phyloP scores from a whole-genome alignment of 148 eudicot genomes.

The Persicaria maculosa region DNA sequence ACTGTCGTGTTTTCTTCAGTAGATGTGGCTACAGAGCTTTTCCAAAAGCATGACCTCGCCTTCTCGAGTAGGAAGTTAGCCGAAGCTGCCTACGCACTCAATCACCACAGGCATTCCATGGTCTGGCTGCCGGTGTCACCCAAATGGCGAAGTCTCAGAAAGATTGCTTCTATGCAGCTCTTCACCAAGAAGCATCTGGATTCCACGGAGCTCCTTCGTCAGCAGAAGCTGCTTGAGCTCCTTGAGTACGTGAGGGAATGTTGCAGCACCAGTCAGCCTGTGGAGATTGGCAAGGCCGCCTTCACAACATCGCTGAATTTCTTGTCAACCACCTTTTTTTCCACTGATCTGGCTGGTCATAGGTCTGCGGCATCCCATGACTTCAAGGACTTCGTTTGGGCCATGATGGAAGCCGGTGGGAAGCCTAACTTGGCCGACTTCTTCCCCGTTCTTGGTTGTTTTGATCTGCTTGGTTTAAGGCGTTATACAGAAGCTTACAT shows the following conservation, averaged over 20 bases:
- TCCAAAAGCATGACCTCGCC: conserved; percentile 41
- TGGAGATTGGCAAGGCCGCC: conserved; percentile 13
- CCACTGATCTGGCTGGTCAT: conserved; percentile 11
- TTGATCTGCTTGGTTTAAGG: conserved; percentile 13
- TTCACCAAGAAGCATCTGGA: conserved; percentile 6
- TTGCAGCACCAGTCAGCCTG: conserved; percentile 2
- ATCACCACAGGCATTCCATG: conserved; percentile 29
- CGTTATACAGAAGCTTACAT: background rate
- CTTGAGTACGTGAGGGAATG: conserved; percentile 2
- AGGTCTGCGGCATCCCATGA: background rate
- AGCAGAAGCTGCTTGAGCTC: conserved; percentile 8
- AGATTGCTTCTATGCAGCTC: background rate
- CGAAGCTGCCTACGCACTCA: conserved; percentile 25
- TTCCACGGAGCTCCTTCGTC: background rate
- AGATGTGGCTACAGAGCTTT: conserved; percentile 36
- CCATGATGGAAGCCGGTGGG: conserved; percentile 11
- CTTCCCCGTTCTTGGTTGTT: background rate
- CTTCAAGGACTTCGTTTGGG: conserved; percentile 14
- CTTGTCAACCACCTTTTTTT: conserved; percentile 7
- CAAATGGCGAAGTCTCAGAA: conserved; percentile 27
- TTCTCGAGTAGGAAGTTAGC: conserved; percentile 27
- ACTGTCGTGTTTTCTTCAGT: conserved; percentile 43
- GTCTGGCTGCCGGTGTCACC: conserved; percentile 31
- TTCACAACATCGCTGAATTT: conserved; percentile 7
- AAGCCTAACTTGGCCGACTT: conserved; percentile 15